Percentiles rank a stretch among this genome's conserved stretches.
phyloP scores from a whole-genome alignment of 2,329 filamentous ascomycete genomes.

The Fusarium denticulatum region DNA sequence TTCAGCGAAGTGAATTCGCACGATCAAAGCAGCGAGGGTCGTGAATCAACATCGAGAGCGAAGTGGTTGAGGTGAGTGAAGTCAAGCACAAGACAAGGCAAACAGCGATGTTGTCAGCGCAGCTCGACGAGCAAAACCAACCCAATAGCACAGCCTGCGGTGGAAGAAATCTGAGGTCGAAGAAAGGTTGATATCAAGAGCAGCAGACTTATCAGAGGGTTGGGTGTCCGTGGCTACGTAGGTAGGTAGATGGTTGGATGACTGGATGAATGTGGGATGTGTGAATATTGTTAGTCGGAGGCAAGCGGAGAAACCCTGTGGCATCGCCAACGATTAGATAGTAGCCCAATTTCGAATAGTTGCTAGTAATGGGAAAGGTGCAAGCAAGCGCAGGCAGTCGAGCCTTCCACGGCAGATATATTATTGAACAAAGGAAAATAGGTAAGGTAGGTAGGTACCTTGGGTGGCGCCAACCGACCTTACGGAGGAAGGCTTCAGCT shows the following conservation, averaged over 20 bases:
- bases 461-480: background rate
- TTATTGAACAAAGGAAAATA: background rate
- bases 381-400: slow-evolving; percentile 1
- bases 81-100: background rate
- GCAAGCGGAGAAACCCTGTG: slow-evolving; percentile 28
- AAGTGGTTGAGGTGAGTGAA: background rate
- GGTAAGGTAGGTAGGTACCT: background rate
- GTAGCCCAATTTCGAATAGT: background rate
- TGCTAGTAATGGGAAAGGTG: background rate
- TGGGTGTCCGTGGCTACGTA: background rate
- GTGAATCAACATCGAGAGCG: slow-evolving; percentile 7
- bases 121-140: background rate
- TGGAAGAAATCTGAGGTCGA: background rate
- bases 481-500: background rate
- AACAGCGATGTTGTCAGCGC: background rate
- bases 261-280: background rate
- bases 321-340: background rate
- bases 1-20: slow-evolving; percentile 22
- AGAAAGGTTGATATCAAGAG: background rate
- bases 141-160: background rate
- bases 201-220: background rate
- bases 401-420: background rate
- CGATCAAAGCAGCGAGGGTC: background rate
- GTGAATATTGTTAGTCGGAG: slow-evolving; percentile 14
- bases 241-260: background rate